A percentile compares a stretch with the other conserved stretches of the same genome.
phyloP scores from a whole-genome alignment of 1,139 yeast genomes.

The Debaryomyces fabryi region DNA sequence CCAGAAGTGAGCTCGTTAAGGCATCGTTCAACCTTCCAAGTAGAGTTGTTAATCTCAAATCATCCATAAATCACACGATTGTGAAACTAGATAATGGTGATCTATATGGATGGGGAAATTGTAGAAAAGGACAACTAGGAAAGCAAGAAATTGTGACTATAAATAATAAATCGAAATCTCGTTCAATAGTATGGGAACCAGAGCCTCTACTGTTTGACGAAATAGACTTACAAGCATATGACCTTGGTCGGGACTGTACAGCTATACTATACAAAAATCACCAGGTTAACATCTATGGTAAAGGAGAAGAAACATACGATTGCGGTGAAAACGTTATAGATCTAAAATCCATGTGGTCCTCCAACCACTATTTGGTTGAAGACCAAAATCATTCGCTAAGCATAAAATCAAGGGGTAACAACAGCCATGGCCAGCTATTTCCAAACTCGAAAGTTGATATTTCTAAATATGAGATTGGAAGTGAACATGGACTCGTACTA shows the following conservation, averaged over 20 bases:
- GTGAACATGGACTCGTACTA: constrained; percentile 78
- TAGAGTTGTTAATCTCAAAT: constrained; percentile 30
- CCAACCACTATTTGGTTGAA: constrained; percentile 52
- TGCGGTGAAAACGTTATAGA: constrained; percentile 1
- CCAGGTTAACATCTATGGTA: constrained; percentile 20
- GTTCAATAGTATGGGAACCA: constrained; percentile 30
- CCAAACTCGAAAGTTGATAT: constrained; percentile 23
- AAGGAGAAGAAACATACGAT: constrained; percentile 9
- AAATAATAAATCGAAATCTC: constrained; percentile 17
- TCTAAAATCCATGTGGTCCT: constrained; percentile 78
- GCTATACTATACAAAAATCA: constrained; percentile 18
- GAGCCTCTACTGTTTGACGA: constrained; percentile 23
- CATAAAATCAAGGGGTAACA: constrained; percentile 66
- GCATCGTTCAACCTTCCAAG: constrained; percentile 17
- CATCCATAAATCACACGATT: constrained; percentile 63
- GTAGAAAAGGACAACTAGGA: constrained; percentile 74
- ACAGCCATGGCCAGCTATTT: constrained; percentile 70
- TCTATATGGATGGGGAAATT: constrained; percentile 81
- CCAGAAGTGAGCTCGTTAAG: constrained; percentile 18
- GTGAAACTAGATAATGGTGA: constrained; percentile 42
- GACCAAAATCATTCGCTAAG: constrained; percentile 7
- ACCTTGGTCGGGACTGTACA: constrained; percentile 53
- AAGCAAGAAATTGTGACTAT: constrained; percentile 11
- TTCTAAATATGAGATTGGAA: constrained; percentile 56
- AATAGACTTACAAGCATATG: constrained; percentile 17